Base-by-base conservation (phyloP, 106 monocot species). In the Apostasia ramifera region DNA sequence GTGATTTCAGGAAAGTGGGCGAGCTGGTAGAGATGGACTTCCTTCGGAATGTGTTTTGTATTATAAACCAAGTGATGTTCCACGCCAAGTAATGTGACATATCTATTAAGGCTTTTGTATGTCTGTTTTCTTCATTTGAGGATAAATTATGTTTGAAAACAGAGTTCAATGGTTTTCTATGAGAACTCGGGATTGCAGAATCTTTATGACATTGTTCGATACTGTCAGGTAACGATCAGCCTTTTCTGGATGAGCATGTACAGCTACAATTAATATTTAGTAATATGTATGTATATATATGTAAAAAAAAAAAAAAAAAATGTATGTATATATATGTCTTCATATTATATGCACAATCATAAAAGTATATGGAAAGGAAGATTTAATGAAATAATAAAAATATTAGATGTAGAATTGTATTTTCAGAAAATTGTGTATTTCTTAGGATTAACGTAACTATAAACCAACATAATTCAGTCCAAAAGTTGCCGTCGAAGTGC, bases 131-230 rank as follows among this genome's bases (percentile, higher is more conserved):
- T 63, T 5, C 44, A 55, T 6, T 7, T 61, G 66, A 68, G 71
- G 15, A 44, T 13, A 4, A 11, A 14, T 49, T 61, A 40, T 9
- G 53, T 66, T 63, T 55, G 7, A 67, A 66, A 58, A 60, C 85
- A 98, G 98, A 98, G 98, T 81, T 87, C 98, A 56, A 98, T 98
- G 98, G 93, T 98, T 7, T 98, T 98, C 75, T 90, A 93, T 80
- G 98, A 98, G 78, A 98, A 93, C 40, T 84, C 73, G 85, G 93
- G 98, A n/a, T 73, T 98, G 75, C 98, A 87, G 70, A 98, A 98
- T 90, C 83, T 98, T 1, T 98, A 98, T 73, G 92, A 93, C 72
- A 98, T 98, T 7, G 93, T 90, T 52, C 82, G 81, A 41, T 98
- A 98, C 71, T 98, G 98, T 76, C 98, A 98, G 98, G 98, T 98